These are phyloP conservation scores for Bauhinia variegata DNA, from an alignment of 306 rosid species.

Conservation along the genomic window DNA sequence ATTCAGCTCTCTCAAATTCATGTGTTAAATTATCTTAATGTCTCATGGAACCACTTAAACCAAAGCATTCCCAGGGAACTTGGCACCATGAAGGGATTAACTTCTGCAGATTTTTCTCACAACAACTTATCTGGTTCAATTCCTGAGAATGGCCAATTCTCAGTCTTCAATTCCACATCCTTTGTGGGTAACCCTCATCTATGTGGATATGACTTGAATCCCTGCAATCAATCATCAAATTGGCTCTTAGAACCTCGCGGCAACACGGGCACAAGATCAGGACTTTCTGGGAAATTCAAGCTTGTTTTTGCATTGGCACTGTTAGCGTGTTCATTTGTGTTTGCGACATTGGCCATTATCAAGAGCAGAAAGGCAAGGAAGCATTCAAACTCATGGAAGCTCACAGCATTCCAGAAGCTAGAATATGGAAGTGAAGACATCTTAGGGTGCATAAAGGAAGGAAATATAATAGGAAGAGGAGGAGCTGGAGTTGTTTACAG, in stretches of 20 bases:
- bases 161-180: slow-evolving; percentile 70
- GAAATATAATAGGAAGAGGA: slow-evolving; percentile 83
- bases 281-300: slow-evolving; percentile 64
- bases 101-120: slow-evolving; percentile 83
- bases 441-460: slow-evolving; percentile 70
- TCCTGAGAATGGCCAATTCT: slow-evolving; percentile 72
- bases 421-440: slow-evolving; percentile 76
- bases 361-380: slow-evolving; percentile 62
- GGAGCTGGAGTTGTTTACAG: slow-evolving; percentile 89
- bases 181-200: slow-evolving; percentile 73
- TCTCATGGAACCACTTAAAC: slow-evolving; percentile 79
- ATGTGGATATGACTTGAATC: slow-evolving; percentile 63
- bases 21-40: slow-evolving; percentile 76
- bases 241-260: slow-evolving; percentile 36
- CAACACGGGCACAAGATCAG: slow-evolving; percentile 34
- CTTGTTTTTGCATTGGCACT: slow-evolving; percentile 75
- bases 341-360: slow-evolving; percentile 66
- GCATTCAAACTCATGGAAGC: slow-evolving; percentile 66
- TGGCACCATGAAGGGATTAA: slow-evolving; percentile 72
- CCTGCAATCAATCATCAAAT: slow-evolving; percentile 52
- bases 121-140: slow-evolving; percentile 78
- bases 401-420: slow-evolving; percentile 79
- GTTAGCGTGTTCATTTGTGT: slow-evolving; percentile 66
- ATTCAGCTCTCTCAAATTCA: slow-evolving; percentile 65
- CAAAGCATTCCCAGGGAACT: slow-evolving; percentile 72